Percentiles rank a stretch among this genome's conserved stretches.
Conservation (phyloP, 2,329 filamentous ascomycete species). For the Mollisiaceae sp. region DNA sequence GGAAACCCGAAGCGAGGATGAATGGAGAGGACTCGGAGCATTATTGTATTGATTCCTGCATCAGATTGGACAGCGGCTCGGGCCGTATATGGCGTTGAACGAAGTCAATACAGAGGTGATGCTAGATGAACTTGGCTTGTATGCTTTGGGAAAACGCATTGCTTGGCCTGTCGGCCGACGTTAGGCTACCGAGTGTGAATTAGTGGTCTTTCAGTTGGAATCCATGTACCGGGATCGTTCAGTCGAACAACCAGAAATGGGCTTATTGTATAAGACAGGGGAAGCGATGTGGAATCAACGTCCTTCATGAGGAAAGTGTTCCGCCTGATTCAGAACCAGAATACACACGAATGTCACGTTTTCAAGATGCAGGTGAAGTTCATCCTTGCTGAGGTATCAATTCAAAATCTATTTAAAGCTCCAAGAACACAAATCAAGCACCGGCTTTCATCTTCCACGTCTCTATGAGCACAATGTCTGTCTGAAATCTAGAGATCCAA, state of each 20-base stretch:
- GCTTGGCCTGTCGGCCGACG: conserved; percentile 5
- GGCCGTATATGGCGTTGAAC: background rate
- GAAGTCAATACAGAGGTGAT: background rate
- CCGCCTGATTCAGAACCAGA: background rate
- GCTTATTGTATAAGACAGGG: background rate
- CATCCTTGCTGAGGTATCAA: background rate
- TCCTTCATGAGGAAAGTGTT: background rate
- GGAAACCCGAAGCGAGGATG: background rate
- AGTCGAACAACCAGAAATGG: background rate
- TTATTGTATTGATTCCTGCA: background rate
- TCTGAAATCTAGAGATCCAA: background rate
- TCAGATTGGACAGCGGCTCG: background rate
- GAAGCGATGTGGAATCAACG: conserved; percentile 5
- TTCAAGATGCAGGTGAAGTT: background rate
- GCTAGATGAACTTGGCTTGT: conserved; percentile 1
- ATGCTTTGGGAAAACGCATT: conserved; percentile 4
- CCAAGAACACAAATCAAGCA: background rate
- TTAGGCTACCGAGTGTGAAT: background rate
- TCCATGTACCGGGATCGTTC: background rate
- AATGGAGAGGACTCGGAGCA: background rate
- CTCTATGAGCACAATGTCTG: background rate
- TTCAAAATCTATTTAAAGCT: background rate
- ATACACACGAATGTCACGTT: background rate
- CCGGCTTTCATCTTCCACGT: background rate
- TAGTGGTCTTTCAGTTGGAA: background rate